phyloP scores from a whole-genome alignment of 2,329 filamentous ascomycete genomes.

The Alternaria alternata region DNA sequence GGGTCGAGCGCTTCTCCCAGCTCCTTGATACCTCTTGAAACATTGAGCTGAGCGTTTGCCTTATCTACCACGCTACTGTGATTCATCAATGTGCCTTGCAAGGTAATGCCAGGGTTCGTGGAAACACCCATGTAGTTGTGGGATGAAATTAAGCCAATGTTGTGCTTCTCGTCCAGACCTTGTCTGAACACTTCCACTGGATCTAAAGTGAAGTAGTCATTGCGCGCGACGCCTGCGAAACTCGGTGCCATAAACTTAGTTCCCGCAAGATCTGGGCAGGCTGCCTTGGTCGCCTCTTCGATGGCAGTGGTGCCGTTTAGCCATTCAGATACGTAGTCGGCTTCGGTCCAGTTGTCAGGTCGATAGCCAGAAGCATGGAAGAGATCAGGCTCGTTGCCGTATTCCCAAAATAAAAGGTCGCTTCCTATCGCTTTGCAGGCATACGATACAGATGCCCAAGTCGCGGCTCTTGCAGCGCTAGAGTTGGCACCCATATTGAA shows the following conservation, averaged over 20 bases:
- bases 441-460: slow-evolving; percentile 63
- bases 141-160: slow-evolving; percentile 55
- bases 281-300: neutral
- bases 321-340: slow-evolving; percentile 45
- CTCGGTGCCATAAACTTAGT: slow-evolving; percentile 13
- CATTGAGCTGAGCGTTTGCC: slow-evolving; percentile 38
- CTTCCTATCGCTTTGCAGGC: slow-evolving; percentile 65
- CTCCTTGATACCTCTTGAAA: slow-evolving; percentile 57
- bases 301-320: slow-evolving; percentile 10
- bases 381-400: slow-evolving; percentile 71
- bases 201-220: neutral
- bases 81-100: slow-evolving; percentile 71
- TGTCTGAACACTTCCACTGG: neutral
- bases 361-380: slow-evolving; percentile 62
- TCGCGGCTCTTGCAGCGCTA: slow-evolving; percentile 47
- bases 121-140: slow-evolving; percentile 72
- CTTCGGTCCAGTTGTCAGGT: slow-evolving; percentile 62
- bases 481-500: slow-evolving; percentile 67
- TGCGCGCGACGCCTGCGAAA: slow-evolving; percentile 7
- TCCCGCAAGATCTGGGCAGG: neutral
- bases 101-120: slow-evolving; percentile 64
- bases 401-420: slow-evolving; percentile 65
- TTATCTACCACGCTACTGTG: slow-evolving; percentile 60
- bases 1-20: slow-evolving; percentile 52
- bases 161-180: slow-evolving; percentile 36